These are phyloP conservation scores for Talaromyces sp. DNA, from an alignment of 2,329 filamentous ascomycete species.

Conservation along the genomic window DNA sequence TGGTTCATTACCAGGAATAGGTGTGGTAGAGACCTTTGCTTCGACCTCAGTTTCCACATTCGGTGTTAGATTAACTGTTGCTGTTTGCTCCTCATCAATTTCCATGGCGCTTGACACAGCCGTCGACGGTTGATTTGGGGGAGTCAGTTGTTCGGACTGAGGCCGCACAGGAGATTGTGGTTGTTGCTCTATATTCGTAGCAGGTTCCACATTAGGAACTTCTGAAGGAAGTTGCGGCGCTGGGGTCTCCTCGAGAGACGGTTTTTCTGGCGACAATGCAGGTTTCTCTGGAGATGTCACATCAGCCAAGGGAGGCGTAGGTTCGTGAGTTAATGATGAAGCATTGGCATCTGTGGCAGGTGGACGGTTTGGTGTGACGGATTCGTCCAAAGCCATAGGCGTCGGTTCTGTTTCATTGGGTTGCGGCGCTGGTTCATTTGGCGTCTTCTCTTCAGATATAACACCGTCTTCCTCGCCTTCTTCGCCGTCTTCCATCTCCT, in stretches of 20 bases:
- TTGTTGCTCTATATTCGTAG: conserved; percentile 9
- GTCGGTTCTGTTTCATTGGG: not conserved
- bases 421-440: conserved; percentile 40
- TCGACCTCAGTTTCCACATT: conserved; percentile 3
- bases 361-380: conserved; percentile 5
- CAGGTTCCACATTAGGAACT: not conserved
- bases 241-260: not conserved
- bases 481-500: conserved; percentile 44
- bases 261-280: conserved; percentile 9
- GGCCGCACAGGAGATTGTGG: conserved; percentile 6
- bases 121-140: not conserved
- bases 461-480: conserved; percentile 41
- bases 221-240: not conserved
- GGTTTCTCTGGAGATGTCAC: conserved; percentile 10
- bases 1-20: not conserved
- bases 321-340: not conserved
- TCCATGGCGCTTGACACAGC: not conserved
- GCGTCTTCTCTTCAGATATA: conserved; percentile 47
- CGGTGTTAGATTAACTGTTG: conserved; percentile 2
- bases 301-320: not conserved
- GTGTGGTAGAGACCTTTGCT: not conserved
- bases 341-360: not conserved
- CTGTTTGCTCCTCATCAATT: not conserved
- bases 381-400: not conserved
- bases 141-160: conserved; percentile 9